phyloP scores from a whole-genome alignment of 2,329 filamentous ascomycete genomes.

The Trematosphaeria pertusa region DNA sequence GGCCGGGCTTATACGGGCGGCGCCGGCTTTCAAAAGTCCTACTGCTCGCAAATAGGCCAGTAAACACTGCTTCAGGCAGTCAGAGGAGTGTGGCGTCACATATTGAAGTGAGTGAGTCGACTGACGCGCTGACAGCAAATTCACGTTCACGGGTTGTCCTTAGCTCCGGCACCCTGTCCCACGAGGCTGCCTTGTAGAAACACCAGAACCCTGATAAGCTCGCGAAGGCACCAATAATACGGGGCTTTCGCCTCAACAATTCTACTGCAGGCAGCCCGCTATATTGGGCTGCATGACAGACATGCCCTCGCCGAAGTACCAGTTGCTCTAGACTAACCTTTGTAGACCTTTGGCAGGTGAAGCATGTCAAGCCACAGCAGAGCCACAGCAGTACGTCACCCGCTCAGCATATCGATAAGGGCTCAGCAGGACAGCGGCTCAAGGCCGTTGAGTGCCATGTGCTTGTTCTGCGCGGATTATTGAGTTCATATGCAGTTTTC shows the following conservation, averaged over 20 bases:
- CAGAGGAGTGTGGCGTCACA: slow-evolving; percentile 24
- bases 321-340: too few species aligned
- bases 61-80: slow-evolving; percentile 42
- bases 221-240: slow-evolving; percentile 19
- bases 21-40: slow-evolving; percentile 5
- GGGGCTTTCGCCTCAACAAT: slow-evolving; percentile 19
- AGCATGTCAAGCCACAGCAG: too few species aligned
- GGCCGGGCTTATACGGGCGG: slow-evolving; percentile 11
- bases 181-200: slow-evolving; percentile 13
- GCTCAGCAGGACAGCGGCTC: not conserved
- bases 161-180: slow-evolving; percentile 5
- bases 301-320: too few species aligned
- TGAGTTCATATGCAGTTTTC: too few species aligned
- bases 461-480: too few species aligned
- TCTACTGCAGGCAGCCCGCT: slow-evolving; percentile 10
- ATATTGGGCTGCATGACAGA: too few species aligned
- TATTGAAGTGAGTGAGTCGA: slow-evolving; percentile 26
- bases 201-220: slow-evolving; percentile 24
- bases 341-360: too few species aligned
- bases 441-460: not conserved
- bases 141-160: slow-evolving; percentile 18
- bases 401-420: slow-evolving; percentile 24
- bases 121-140: slow-evolving; percentile 35
- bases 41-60: slow-evolving; percentile 10
- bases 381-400: slow-evolving; percentile 19